phyloP scores from a whole-genome alignment of 306 rosid species.

The Vigna angularis region DNA sequence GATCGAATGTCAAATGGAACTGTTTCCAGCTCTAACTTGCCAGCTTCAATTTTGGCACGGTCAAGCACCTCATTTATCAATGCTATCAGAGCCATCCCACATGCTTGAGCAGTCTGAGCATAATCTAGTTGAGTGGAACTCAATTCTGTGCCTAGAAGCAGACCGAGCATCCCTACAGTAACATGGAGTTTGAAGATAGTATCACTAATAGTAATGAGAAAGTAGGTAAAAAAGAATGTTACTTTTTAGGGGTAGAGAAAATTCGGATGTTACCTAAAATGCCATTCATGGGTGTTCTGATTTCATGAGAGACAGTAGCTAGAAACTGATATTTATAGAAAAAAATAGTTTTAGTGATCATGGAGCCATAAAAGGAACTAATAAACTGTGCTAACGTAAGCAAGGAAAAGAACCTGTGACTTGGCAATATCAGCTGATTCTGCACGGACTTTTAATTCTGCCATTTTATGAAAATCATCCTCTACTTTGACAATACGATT shows the following conservation, averaged over 20 bases:
- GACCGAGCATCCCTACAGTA: slow-evolving; percentile 90
- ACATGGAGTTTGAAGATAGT: slow-evolving; percentile 26
- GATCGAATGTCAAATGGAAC: slow-evolving; percentile 93
- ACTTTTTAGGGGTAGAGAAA: neutral
- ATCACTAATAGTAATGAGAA: slow-evolving; percentile 21
- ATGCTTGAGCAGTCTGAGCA: slow-evolving; percentile 96
- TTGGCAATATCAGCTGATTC: slow-evolving; percentile 98
- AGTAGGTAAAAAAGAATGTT: neutral
- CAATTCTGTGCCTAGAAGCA: slow-evolving; percentile 89
- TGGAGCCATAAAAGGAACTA: slow-evolving; percentile 36
- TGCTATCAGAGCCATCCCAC: slow-evolving; percentile 94
- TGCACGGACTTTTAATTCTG: slow-evolving; percentile 75
- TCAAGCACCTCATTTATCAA: slow-evolving; percentile 98
- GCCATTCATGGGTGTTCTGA: slow-evolving; percentile 99
- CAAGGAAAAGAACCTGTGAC: slow-evolving; percentile 75
- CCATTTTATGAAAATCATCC: slow-evolving; percentile 87
- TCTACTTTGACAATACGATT: slow-evolving; percentile 93
- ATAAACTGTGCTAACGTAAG: slow-evolving; percentile 32
- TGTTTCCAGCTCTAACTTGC: slow-evolving; percentile 93
- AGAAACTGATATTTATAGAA: slow-evolving; percentile 66
- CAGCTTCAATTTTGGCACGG: slow-evolving; percentile 96
- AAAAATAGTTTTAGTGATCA: slow-evolving; percentile 34
- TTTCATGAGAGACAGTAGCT: slow-evolving; percentile 99
- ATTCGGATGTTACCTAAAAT: slow-evolving; percentile 70
- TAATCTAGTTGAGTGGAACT: slow-evolving; percentile 93